Conservation (phyloP, 305 asterid species). For the Stenogyne calaminthoides region DNA sequence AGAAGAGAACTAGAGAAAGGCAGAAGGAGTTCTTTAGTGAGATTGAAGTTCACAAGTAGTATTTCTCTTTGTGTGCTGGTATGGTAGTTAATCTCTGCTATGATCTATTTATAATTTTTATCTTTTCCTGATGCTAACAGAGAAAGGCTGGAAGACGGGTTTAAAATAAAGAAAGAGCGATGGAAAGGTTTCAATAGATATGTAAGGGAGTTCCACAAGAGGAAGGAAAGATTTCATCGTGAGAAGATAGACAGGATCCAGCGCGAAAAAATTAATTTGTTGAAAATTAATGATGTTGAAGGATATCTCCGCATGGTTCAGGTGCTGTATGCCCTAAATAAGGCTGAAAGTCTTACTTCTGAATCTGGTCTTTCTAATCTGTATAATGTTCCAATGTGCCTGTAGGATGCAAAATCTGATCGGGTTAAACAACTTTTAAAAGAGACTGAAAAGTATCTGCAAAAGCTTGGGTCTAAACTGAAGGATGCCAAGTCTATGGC, state of each 20-base stretch:
- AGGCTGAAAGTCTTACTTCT: conserved; percentile 13
- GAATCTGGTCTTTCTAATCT: conserved; percentile 17
- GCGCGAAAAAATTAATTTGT: conserved; percentile 95
- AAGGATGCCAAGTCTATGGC: conserved; percentile 84
- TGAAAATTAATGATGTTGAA: conserved; percentile 97
- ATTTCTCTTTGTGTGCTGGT: conserved; percentile 20
- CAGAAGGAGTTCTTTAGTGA: conserved; percentile 97
- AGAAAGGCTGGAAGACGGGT: conserved; percentile 92
- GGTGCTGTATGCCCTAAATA: conserved; percentile 51
- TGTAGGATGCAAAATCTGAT: conserved; percentile 96
- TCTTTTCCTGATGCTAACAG: conserved; percentile 44
- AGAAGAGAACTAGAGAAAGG: conserved; percentile 86
- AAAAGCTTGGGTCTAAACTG: conserved; percentile 86
- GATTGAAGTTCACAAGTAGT: conserved; percentile 92
- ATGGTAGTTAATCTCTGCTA: conserved; percentile 19
- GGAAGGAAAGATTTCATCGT: conserved; percentile 93
- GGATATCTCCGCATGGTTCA: conserved; percentile 99
- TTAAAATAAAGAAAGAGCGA: conserved; percentile 90
- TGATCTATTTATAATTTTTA: conserved; percentile 26
- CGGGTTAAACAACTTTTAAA: conserved; percentile 88
- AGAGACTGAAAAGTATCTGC: conserved; percentile 97
- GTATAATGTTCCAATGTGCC: conserved; percentile 33
- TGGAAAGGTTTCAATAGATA: conserved; percentile 87
- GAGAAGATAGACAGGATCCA: conserved; percentile 99
- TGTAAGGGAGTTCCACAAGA: conserved; percentile 93